Percentiles rank a stretch among this genome's conserved stretches.
These are phyloP conservation scores for Capronia americana DNA, from an alignment of 2,329 filamentous ascomycete genomes.

Conservation along the genomic window DNA sequence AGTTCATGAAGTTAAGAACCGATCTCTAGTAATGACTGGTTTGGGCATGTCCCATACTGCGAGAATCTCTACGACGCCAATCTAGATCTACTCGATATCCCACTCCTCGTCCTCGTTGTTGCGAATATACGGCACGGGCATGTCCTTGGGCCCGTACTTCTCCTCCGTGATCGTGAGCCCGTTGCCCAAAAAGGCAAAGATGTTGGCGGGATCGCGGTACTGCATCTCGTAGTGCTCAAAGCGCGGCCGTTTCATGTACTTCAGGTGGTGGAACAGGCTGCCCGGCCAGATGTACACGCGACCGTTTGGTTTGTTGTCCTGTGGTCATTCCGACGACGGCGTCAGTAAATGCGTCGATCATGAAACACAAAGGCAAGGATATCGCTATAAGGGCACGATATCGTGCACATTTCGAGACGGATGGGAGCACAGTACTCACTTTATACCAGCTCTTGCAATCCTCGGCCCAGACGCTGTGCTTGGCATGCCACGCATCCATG, in stretches of 20 bases:
- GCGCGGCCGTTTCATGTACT: conserved; percentile 47
- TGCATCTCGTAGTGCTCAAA: conserved; percentile 53
- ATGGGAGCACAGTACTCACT: conserved; percentile 51
- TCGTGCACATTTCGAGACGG: neutral
- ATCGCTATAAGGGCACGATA: conserved; percentile 45
- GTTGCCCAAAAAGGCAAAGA: conserved; percentile 52
- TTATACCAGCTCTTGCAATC: conserved; percentile 43
- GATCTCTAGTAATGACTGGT: neutral
- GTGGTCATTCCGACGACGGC: neutral
- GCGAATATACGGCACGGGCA: conserved; percentile 33
- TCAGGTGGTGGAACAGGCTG: conserved; percentile 48
- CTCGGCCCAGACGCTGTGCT: conserved; percentile 41
- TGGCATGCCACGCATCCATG: conserved; percentile 43
- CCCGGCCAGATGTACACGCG: conserved; percentile 52
- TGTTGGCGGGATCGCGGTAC: conserved; percentile 47
- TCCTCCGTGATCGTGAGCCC: conserved; percentile 53
- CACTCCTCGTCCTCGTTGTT: conserved; percentile 32
- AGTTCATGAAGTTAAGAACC: neutral
- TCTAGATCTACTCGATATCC: conserved; percentile 32
- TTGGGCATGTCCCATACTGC: neutral
- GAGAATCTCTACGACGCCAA: neutral
- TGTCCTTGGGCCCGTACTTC: conserved; percentile 19
- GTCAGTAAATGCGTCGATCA: neutral
- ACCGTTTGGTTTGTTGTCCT: conserved; percentile 34
- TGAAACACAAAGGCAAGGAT: no score